These are phyloP conservation scores for Trametes cubensis DNA, from an alignment of 768 basidiomycete species.

Conservation along the genomic window DNA sequence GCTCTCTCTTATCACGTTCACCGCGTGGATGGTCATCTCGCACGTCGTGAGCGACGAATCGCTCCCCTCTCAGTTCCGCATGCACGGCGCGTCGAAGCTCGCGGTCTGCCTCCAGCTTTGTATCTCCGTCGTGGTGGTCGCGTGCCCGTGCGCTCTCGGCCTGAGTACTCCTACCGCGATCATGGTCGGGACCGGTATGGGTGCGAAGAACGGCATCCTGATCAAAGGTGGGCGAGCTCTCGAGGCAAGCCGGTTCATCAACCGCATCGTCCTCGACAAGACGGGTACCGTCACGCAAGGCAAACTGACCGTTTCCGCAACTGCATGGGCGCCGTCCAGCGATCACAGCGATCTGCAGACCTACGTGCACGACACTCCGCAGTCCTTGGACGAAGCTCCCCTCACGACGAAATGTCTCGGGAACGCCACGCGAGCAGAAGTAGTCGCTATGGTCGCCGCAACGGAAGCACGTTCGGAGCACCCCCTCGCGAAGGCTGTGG, in stretches of 20 bases:
- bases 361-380: slow-evolving; percentile 3
- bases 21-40: slow-evolving; percentile 80
- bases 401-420: slow-evolving; percentile 52
- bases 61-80: slow-evolving; percentile 84
- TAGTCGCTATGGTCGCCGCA: slow-evolving; percentile 81
- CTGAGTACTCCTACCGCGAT: slow-evolving; percentile 97
- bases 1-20: slow-evolving; percentile 79
- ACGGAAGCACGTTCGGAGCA: slow-evolving; percentile 95
- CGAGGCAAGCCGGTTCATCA: slow-evolving; percentile 85
- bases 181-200: slow-evolving; percentile 98
- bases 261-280: slow-evolving; percentile 90
- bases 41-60: slow-evolving; percentile 52
- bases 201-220: slow-evolving; percentile 94
- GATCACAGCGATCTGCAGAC: slow-evolving; percentile 33
- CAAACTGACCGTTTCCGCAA: slow-evolving; percentile 79
- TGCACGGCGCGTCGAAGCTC: slow-evolving; percentile 80
- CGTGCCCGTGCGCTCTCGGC: slow-evolving; percentile 96
- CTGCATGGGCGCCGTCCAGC: slow-evolving; percentile 68
- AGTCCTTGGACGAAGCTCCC: slow-evolving; percentile 23
- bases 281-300: slow-evolving; percentile 97
- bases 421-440: slow-evolving; percentile 59
- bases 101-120: slow-evolving; percentile 95
- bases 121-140: slow-evolving; percentile 97
- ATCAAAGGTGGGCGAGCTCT: slow-evolving; percentile 97
- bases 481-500: slow-evolving; percentile 92